These are phyloP conservation scores for Tilletia horrida DNA, from an alignment of 1,284 basidiomycete species.

Conservation along the genomic window DNA sequence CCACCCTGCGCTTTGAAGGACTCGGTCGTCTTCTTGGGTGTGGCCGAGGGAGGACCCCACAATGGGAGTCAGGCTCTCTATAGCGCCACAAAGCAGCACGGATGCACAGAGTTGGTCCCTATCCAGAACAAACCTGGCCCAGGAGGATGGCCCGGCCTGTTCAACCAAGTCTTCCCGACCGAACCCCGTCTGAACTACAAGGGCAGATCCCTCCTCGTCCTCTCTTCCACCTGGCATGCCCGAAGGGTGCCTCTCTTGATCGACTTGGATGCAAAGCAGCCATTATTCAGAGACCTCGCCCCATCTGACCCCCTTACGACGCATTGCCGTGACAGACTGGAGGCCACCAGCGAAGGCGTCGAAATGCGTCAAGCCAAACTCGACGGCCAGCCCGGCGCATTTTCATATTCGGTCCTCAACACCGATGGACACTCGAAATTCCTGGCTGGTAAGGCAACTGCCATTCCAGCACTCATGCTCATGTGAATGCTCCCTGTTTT, in stretches of 20 bases:
- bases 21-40: slow-evolving; percentile 63
- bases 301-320: background rate
- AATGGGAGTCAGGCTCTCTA: slow-evolving; percentile 24
- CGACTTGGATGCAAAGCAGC: background rate
- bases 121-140: background rate
- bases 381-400: background rate
- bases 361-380: background rate
- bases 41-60: slow-evolving; percentile 64
- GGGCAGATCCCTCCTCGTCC: background rate
- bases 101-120: slow-evolving; percentile 6
- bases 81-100: background rate
- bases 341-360: background rate
- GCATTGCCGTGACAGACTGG: background rate
- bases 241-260: background rate
- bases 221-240: background rate
- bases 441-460: slow-evolving; percentile 1
- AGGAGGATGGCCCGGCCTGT: background rate
- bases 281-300: no score
- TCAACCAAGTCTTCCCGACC: slow-evolving; percentile 2
- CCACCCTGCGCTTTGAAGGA: slow-evolving; percentile 26
- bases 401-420: slow-evolving; percentile 15
- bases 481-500: no score
- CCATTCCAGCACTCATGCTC: no score
- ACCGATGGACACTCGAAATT: background rate
- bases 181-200: background rate